phyloP scores from a whole-genome alignment of 441 rosid species.

The California macrophylla region DNA sequence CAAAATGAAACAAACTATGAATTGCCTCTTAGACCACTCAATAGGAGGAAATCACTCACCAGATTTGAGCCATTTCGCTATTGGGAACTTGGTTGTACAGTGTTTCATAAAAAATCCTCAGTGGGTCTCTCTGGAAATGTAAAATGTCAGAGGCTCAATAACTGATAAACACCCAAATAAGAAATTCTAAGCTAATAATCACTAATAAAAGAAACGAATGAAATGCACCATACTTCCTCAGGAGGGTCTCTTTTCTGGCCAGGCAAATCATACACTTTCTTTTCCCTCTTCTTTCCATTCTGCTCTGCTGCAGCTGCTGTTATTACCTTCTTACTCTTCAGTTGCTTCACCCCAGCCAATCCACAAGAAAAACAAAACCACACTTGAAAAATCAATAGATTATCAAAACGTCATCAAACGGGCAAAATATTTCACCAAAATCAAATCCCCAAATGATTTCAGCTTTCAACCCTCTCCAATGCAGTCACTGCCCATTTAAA shows the following conservation, averaged over 20 bases:
- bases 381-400: slow-evolving; percentile 5
- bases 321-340: slow-evolving; percentile 43
- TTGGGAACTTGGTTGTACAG: slow-evolving; percentile 60
- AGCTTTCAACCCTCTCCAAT: background rate
- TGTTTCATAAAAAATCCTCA: slow-evolving; percentile 79
- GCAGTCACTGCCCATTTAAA: background rate
- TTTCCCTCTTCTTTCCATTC: slow-evolving; percentile 52
- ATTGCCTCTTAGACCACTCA: background rate
- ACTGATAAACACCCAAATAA: background rate
- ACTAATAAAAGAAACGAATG: slow-evolving; percentile 1
- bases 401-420: background rate
- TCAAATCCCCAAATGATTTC: background rate
- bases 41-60: slow-evolving; percentile 38
- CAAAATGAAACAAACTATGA: background rate
- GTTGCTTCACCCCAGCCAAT: slow-evolving; percentile 25
- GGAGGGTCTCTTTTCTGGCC: slow-evolving; percentile 85
- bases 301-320: slow-evolving; percentile 15
- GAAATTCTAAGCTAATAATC: background rate
- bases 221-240: slow-evolving; percentile 40
- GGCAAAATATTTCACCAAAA: background rate
- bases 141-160: slow-evolving; percentile 2
- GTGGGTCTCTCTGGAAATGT: slow-evolving; percentile 75
- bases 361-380: background rate
- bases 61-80: slow-evolving; percentile 88
- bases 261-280: slow-evolving; percentile 68